These are phyloP conservation scores for Cucurbita argyrosperma DNA, from an alignment of 306 rosid species.

Conservation along the genomic window DNA sequence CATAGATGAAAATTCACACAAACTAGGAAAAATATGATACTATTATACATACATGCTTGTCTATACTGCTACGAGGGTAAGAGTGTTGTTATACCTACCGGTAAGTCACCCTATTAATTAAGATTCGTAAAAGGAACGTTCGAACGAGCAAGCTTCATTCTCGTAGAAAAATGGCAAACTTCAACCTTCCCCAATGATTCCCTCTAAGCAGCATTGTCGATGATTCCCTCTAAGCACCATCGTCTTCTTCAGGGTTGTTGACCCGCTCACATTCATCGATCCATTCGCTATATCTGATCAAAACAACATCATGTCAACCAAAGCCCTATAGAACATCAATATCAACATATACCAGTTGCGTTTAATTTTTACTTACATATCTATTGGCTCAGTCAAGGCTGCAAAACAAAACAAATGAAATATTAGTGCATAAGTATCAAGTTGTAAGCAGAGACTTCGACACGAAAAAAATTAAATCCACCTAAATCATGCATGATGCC, in stretches of 20 bases:
- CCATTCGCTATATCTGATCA: constrained; percentile 89
- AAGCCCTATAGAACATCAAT: not conserved
- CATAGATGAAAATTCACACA: too few relatives aligned
- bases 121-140: not conserved
- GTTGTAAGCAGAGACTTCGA: not conserved
- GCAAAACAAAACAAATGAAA: constrained; percentile 12
- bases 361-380: constrained; percentile 40
- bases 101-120: not conserved
- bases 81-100: not conserved
- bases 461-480: not conserved
- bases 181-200: not conserved
- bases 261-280: constrained; percentile 89
- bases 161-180: not conserved
- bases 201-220: constrained; percentile 33
- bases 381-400: constrained; percentile 78
- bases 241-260: constrained; percentile 53
- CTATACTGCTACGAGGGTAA: not conserved
- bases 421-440: not conserved
- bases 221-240: constrained; percentile 27
- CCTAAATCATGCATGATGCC: not conserved
- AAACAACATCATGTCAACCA: not conserved
- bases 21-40: too few relatives aligned
- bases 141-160: not conserved
- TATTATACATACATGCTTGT: not conserved
- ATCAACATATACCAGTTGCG: not conserved